Base-by-base conservation (phyloP, 2,329 filamentous ascomycete species). In the Daldinia sp. region DNA sequence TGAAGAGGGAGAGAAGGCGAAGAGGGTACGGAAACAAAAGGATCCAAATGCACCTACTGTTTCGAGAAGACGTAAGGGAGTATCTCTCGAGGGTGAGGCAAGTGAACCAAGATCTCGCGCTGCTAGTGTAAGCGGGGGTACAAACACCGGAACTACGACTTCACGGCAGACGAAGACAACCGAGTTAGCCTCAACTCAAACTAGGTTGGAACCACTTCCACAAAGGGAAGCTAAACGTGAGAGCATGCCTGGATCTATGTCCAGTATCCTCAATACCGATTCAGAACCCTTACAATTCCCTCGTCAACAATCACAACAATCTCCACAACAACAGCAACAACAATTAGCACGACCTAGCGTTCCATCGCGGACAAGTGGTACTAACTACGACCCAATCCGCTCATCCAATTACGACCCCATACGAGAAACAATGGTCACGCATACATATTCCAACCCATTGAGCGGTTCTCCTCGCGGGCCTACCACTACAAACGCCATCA, bases 331-430 rank as follows among this genome's bases (percentile, higher is more conserved):
- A 63, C 80, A 81, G 53, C 77, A 80, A 63, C 80, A 81, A 53
- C 77, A 82, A 59, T 70, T 81, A 9, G 25, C 79, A 66, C 77
- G 64, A 63, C 79, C 70, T 19, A 72, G 65, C 41, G 73, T 79
- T 15, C 81, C 82, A 7, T 79, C 82, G 49, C 82, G 90, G 50
- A 88, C 89, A 11, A 91, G 90, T 72, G 90, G 93, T 41, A 91
- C 93, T 72, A 92, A 90, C 71, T 97, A 95, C 78, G 94, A 97
- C 76, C 94, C 94, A 0, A 93, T 97, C 67, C 87, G 94, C 47
- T 92, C 86, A 4, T 85, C 90, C n/a, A 88, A 85, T 67, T 89
- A 88, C 68, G 87, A 89, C 68, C 86, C 86, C 1, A 82, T 88
- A 49, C 80, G 86, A 39, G 87, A 86, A 72, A 91, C 86, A 2